Conservation (phyloP, 768 basidiomycete genomes). For the Naganishia onofrii region DNA sequence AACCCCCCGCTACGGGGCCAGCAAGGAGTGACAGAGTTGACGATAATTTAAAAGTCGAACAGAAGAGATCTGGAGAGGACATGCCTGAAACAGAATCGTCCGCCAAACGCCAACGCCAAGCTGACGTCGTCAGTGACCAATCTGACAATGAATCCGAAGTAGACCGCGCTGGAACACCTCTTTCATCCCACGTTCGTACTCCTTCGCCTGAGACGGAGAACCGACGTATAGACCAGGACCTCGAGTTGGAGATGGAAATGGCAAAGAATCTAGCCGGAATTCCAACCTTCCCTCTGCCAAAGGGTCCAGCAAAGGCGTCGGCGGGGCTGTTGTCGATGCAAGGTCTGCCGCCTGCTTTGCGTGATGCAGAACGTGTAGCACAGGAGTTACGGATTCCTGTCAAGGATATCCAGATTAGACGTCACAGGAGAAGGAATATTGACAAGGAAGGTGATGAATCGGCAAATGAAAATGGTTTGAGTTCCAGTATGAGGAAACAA, state of each 20-base stretch:
- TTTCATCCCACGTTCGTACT: not conserved
- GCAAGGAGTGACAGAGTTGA: slow-evolving; percentile 19
- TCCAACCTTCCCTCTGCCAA: slow-evolving; percentile 49
- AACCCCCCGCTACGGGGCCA: slow-evolving; percentile 20
- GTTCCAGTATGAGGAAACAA: slow-evolving; percentile 57
- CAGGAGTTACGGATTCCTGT: slow-evolving; percentile 37
- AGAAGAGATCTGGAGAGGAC: slow-evolving; percentile 16
- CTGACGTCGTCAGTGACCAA: slow-evolving; percentile 20
- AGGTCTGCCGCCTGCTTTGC: slow-evolving; percentile 49
- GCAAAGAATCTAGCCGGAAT: slow-evolving; percentile 33
- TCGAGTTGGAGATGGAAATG: slow-evolving; percentile 13
- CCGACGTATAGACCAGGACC: slow-evolving; percentile 13
- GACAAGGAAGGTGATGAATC: slow-evolving; percentile 3
- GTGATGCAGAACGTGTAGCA: slow-evolving; percentile 47
- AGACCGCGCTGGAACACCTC: not conserved
- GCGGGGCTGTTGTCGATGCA: slow-evolving; percentile 43
- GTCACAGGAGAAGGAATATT: slow-evolving; percentile 6
- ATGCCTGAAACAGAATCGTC: slow-evolving; percentile 29
- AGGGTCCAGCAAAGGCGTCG: slow-evolving; percentile 43
- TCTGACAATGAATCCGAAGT: slow-evolving; percentile 24
- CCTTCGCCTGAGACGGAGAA: slow-evolving; percentile 30
- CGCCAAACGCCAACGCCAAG: slow-evolving; percentile 21
- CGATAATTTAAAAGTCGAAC: slow-evolving; percentile 24
- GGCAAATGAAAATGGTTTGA: slow-evolving; percentile 6
- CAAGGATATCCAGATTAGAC: slow-evolving; percentile 29